phyloP scores from a whole-genome alignment of 2,329 filamentous ascomycete species.

The Penicillium sp. region DNA sequence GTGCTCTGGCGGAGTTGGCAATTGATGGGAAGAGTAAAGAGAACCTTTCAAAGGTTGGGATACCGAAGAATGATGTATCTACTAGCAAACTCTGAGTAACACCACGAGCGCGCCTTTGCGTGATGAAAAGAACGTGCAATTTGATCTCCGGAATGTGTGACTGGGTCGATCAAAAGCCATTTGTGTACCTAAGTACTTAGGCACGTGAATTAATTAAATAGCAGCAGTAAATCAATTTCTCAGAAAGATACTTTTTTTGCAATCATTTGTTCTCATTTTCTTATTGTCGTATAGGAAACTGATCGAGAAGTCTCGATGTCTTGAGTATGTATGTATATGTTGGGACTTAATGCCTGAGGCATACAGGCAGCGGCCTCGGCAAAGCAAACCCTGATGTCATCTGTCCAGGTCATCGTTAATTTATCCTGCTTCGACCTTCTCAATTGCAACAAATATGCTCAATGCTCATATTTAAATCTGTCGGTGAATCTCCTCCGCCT shows the following conservation, averaged over 20 bases:
- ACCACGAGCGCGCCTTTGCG: no score
- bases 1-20: slow-evolving; percentile 26
- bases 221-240: no score
- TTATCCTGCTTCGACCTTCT: slow-evolving; percentile 5
- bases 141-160: no score
- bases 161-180: no score
- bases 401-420: slow-evolving; percentile 3
- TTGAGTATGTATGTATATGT: neutral
- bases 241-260: no score
- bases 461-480: neutral
- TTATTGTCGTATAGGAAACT: no score
- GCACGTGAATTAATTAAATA: no score
- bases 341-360: slow-evolving; percentile 5
- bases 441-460: slow-evolving; percentile 8
- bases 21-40: slow-evolving; percentile 26
- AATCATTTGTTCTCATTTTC: no score
- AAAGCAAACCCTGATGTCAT: slow-evolving; percentile 14
- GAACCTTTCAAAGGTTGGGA: slow-evolving; percentile 27
- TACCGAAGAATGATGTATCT: slow-evolving; percentile 11
- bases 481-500: neutral
- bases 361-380: slow-evolving; percentile 3
- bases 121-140: no score
- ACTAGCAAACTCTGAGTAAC: slow-evolving; percentile 12
- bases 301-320: no score
- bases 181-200: no score